A percentile compares a stretch with the other conserved stretches of the same genome.
Conservation (phyloP, 805 yeast species). For the Saccharomycopsis synnaedendra region DNA sequence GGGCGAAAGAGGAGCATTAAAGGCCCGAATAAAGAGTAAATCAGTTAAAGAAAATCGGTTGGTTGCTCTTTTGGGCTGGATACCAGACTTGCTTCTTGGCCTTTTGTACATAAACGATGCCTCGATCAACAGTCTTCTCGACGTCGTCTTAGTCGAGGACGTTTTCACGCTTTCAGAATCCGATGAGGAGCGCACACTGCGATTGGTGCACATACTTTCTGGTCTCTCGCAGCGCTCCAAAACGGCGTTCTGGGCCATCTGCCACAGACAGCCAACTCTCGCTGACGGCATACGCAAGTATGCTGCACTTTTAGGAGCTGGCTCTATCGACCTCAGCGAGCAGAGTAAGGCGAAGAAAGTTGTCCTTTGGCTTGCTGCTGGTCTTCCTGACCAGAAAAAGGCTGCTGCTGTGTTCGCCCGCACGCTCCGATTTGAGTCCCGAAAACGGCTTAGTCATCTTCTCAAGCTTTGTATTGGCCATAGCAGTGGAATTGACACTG, state of each 20-base stretch:
- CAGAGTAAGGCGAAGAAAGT: slow-evolving; percentile 37
- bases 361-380: slow-evolving; percentile 46
- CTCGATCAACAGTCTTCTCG: slow-evolving; percentile 55
- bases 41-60: slow-evolving; percentile 2
- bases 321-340: not conserved
- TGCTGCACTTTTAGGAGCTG: too few relatives aligned
- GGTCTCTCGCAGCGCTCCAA: slow-evolving; percentile 45
- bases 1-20: slow-evolving; percentile 12
- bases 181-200: slow-evolving; percentile 23
- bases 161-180: slow-evolving; percentile 44
- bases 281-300: slow-evolving; percentile 36
- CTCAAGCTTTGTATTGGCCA: slow-evolving; percentile 41
- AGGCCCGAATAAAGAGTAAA: not conserved
- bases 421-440: slow-evolving; percentile 39
- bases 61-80: slow-evolving; percentile 29
- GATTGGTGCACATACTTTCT: slow-evolving; percentile 39
- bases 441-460: slow-evolving; percentile 46
- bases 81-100: slow-evolving; percentile 57
- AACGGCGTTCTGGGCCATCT: slow-evolving; percentile 57
- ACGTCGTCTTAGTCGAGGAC: slow-evolving; percentile 44
- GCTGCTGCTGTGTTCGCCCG: slow-evolving; percentile 39
- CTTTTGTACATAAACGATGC: slow-evolving; percentile 66
- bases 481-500: slow-evolving; percentile 48
- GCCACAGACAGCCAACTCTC: slow-evolving; percentile 54
- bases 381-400: slow-evolving; percentile 42